These are phyloP conservation scores for Westerdykella aurantiaca DNA, from an alignment of 2,329 filamentous ascomycete genomes.

Conservation along the genomic window DNA sequence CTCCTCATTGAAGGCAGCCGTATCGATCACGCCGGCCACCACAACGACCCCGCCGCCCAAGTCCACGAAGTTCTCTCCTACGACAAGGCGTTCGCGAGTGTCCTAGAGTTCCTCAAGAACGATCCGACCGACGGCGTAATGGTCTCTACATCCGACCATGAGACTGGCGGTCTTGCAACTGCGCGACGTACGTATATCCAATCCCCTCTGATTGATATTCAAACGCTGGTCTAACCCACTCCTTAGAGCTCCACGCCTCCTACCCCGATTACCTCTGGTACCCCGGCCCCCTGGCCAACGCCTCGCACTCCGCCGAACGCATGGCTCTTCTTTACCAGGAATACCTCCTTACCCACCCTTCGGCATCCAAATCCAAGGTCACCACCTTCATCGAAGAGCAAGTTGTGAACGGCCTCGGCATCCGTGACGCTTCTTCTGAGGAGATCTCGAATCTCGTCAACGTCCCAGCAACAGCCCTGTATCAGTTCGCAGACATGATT, in stretches of 20 bases:
- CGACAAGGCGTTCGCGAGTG: slow-evolving; percentile 75
- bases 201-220: background rate
- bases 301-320: slow-evolving; percentile 67
- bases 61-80: slow-evolving; percentile 89
- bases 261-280: slow-evolving; percentile 76
- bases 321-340: slow-evolving; percentile 58
- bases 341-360: slow-evolving; percentile 47
- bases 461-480: slow-evolving; percentile 51
- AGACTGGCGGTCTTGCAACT: slow-evolving; percentile 82
- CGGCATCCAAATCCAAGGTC: slow-evolving; percentile 23
- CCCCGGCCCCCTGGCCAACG: slow-evolving; percentile 73
- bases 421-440: slow-evolving; percentile 62
- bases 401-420: slow-evolving; percentile 65
- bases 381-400: slow-evolving; percentile 63
- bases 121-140: slow-evolving; percentile 71
- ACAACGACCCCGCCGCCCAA: slow-evolving; percentile 52
- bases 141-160: slow-evolving; percentile 89
- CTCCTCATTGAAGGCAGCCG: slow-evolving; percentile 96
- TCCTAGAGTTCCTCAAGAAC: slow-evolving; percentile 76
- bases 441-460: slow-evolving; percentile 65
- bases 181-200: slow-evolving; percentile 59
- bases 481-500: slow-evolving; percentile 75
- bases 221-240: slow-evolving; percentile 7
- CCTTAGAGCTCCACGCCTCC: slow-evolving; percentile 50
- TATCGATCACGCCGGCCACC: slow-evolving; percentile 84